Conservation (phyloP, 2,329 filamentous ascomycete genomes). For the Trichophyton equinum region DNA sequence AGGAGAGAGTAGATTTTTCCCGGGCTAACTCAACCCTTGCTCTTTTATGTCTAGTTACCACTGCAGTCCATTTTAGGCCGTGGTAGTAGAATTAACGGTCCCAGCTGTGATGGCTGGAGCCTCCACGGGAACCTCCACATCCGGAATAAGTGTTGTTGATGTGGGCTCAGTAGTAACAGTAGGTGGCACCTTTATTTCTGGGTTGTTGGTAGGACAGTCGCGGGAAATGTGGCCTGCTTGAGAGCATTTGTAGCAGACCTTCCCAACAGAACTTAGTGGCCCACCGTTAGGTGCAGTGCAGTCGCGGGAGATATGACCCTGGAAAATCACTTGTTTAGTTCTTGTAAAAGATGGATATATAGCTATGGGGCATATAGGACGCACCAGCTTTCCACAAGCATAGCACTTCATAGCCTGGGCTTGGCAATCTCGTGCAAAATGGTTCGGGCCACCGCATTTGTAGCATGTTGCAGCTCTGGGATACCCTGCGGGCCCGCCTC, state of each 20-base stretch:
- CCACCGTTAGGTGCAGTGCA: constrained; percentile 96
- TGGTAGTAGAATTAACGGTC: constrained; percentile 25
- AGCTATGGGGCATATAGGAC: constrained; percentile 8
- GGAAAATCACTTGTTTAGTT: constrained; percentile 10
- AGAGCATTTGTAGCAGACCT: constrained; percentile 97
- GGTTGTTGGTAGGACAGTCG: constrained; percentile 71
- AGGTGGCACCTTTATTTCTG: constrained; percentile 28
- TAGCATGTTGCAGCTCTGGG: constrained; percentile 48
- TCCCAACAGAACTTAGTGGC: constrained; percentile 86
- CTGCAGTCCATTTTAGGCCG: not conserved
- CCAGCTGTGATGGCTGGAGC: constrained; percentile 31
- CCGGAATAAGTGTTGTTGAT: constrained; percentile 27
- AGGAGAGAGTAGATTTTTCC: not conserved
- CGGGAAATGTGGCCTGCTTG: constrained; percentile 93
- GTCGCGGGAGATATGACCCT: constrained; percentile 81
- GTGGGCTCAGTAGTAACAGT: constrained; percentile 20
- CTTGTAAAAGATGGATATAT: not conserved
- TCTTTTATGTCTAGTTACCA: not conserved
- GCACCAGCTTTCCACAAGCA: constrained; percentile 74
- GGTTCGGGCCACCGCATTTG: constrained; percentile 75
- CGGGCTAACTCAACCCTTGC: not conserved
- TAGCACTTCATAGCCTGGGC: constrained; percentile 98
- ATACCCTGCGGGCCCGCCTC: constrained; percentile 56
- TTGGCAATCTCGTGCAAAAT: constrained; percentile 97
- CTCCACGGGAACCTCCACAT: constrained; percentile 22